Base-by-base conservation (phyloP, 495 filamentous ascomycete genomes). In the Aspergillus ostianus region DNA sequence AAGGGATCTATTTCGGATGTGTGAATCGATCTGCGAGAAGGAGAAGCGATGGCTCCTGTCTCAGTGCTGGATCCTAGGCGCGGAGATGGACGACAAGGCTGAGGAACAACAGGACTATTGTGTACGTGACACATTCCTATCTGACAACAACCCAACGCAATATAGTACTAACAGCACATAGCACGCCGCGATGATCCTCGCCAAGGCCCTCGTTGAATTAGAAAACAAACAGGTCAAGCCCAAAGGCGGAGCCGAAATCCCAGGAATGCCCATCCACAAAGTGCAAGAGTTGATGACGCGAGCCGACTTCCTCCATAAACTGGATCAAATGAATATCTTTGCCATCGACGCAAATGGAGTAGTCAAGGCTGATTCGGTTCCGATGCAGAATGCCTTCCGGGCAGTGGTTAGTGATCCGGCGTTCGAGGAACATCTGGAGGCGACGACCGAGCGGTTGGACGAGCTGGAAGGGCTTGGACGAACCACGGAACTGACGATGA, bases 71-170 rank as follows among this genome's bases (percentile, higher is more conserved):
- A 52, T 52, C 4, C 50, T 52, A 18, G 50, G 50, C 9, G 26
- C 7, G 30, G 87, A 87, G 55, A 93, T 93, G 90, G 91, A 95
- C 60, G 91, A 94, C 74, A 91, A 95, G 69, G 91, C 92, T 18
- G 93, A 94, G 91, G 88, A 93, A 65, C 89, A 93, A 71, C 91
- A 94, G 63, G 93, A 95, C 69, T 91, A 89, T 75, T 89, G 90
- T 44, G 84, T 87, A 68, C 64, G 83, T 76, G 21, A 19, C 6
- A 3, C 8, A 1, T 7, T 4, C 23, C 23, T 26, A 21, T 52
- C 21, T 30, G 87, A 21, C 13, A 7, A 7, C 15, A 3, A 48
- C 9, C 13, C 6, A n/a, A 18, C 1, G 4, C 7, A 18, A n/a
- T 4, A 12, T 8, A 48, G 46, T 4, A 46, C 44, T 46, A 46